Conservation (phyloP, 2,329 filamentous ascomycete genomes). For the Diaporthe ampelina region DNA sequence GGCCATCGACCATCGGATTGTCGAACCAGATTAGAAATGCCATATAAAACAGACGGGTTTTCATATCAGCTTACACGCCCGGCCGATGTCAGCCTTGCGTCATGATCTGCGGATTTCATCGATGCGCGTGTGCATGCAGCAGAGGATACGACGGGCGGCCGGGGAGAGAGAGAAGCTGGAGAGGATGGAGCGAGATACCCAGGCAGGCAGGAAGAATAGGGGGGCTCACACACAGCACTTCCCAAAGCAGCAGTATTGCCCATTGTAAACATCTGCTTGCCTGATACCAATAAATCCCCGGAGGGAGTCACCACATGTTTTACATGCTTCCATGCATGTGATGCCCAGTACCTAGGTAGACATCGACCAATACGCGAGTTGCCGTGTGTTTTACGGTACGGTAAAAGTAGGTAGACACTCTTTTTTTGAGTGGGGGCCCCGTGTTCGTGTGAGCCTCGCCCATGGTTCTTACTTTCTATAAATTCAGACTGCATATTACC, state of each 20-base stretch:
- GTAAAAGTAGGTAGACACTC: too few species aligned
- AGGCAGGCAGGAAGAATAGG: not conserved
- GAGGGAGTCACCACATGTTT: not conserved
- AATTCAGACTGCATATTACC: not conserved
- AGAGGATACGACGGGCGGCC: not conserved
- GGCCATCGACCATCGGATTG: conserved; percentile 16
- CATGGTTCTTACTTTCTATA: not conserved
- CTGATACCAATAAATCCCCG: not conserved
- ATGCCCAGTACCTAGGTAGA: not conserved
- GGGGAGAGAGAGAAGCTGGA: not conserved
- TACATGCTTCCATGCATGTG: not conserved
- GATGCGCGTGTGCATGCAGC: not conserved
- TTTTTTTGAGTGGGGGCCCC: too few species aligned
- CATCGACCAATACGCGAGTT: not conserved
- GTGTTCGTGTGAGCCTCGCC: not conserved
- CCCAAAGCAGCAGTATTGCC: not conserved
- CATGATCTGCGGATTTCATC: conserved; percentile 19
- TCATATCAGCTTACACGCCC: not conserved
- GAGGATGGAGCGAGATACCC: too few species aligned
- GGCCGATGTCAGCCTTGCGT: conserved; percentile 29
- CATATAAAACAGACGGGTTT: conserved; percentile 10
- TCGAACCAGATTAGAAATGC: conserved; percentile 18
- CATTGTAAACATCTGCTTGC: not conserved
- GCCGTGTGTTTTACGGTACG: not conserved
- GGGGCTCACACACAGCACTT: not conserved